Evolutionary conservation across 116 monocot genomes (phyloP).

Genomic region (Zostera marina): DNA sequence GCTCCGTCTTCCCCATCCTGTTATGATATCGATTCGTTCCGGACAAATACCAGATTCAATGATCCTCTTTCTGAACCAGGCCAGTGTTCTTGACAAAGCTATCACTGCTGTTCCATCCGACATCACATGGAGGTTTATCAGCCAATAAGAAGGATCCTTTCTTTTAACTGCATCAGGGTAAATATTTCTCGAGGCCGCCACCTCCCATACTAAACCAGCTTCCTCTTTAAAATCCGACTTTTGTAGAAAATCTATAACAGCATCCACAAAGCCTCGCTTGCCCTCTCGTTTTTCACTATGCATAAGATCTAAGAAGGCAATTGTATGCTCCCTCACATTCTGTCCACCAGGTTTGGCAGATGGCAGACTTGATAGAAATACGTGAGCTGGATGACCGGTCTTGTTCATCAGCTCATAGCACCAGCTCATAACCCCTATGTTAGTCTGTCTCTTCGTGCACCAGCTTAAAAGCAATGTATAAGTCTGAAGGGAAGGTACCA

Average conservation of each 20-base stretch:
- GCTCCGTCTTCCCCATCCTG: constrained; percentile 94
- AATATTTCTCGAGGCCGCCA: constrained; percentile 57
- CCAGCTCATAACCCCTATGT: constrained; percentile 18
- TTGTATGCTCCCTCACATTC: constrained; percentile 59
- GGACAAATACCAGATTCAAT: constrained; percentile 31
- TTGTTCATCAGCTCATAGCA: constrained; percentile 63
- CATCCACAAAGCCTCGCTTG: constrained; percentile 84
- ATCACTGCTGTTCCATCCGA: constrained; percentile 88
- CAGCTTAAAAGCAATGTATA: constrained; percentile 83
- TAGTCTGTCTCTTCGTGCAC: constrained; percentile 31
- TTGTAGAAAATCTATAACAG: constrained; percentile 87
- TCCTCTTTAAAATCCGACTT: constrained; percentile 87
- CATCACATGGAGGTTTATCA: constrained; percentile 97
- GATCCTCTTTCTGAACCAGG: constrained; percentile 61
- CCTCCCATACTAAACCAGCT: constrained; percentile 91
- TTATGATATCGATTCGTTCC: constrained; percentile 67
- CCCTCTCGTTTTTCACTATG: constrained; percentile 91
- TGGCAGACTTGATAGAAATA: constrained; percentile 52
- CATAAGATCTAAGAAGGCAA: constrained; percentile 65
- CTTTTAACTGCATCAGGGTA: constrained; percentile 78
- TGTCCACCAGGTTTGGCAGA: constrained; percentile 68
- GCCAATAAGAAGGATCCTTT: constrained; percentile 61
- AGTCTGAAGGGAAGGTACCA: constrained; percentile 81
- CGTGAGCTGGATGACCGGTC: constrained; percentile 81
- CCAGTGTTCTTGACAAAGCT: constrained; percentile 72